Evolutionary conservation across 441 rosid genomes (phyloP).

Genomic region (Sinapis alba): DNA sequence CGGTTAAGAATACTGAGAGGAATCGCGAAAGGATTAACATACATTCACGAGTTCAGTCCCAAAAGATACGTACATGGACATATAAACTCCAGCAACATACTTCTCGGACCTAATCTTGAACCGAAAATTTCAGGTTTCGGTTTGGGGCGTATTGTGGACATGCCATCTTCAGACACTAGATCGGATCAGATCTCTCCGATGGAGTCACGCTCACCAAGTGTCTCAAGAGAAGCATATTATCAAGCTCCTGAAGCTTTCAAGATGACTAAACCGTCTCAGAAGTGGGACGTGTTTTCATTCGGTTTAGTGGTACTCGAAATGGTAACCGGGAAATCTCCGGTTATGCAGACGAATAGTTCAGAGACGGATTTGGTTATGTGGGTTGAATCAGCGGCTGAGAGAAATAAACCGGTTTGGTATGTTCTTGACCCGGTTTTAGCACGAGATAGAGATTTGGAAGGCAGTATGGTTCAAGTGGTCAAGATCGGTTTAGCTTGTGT

Average conservation of each 20-base stretch:
- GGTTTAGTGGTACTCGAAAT: constrained; percentile 61
- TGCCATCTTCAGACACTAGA: constrained; percentile 44
- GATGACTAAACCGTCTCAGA: constrained; percentile 64
- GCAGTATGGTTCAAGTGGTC: constrained; percentile 43
- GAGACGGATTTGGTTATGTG: constrained; percentile 53
- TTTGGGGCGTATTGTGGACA: constrained; percentile 47
- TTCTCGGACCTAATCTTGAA: constrained; percentile 58
- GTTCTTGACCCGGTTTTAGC: constrained; percentile 53
- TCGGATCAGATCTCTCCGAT: constrained; percentile 55
- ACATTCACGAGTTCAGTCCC: constrained; percentile 57
- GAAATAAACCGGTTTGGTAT: constrained; percentile 43
- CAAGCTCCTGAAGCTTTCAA: constrained; percentile 61
- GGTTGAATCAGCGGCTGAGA: constrained; percentile 48
- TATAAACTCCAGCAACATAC: constrained; percentile 59
- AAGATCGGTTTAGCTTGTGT: constrained; percentile 51
- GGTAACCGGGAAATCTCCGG: constrained; percentile 57
- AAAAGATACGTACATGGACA: constrained; percentile 65
- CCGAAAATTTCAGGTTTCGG: constrained; percentile 65
- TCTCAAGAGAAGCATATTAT: constrained; percentile 41
- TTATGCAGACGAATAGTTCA: constrained; percentile 36
- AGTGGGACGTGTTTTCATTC: constrained; percentile 69
- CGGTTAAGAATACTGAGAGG: constrained; percentile 57
- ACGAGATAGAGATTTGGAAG: constrained; percentile 45
- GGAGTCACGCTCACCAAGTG: constrained; percentile 39
- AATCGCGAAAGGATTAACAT: constrained; percentile 56